Conservation (phyloP, 2,329 filamentous ascomycete species). For the Exophiala oligosperma region DNA sequence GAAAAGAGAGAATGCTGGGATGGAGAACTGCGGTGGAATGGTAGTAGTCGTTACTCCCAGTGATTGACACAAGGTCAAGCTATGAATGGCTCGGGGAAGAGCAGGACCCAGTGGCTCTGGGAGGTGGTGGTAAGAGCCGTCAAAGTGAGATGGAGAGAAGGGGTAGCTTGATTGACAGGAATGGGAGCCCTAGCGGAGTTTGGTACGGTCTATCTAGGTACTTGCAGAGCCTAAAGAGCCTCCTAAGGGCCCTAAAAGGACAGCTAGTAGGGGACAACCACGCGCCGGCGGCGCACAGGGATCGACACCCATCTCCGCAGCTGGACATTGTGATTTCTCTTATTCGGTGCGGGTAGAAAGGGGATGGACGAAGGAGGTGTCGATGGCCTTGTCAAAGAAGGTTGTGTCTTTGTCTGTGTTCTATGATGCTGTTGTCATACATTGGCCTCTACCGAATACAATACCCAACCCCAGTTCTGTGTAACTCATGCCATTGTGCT, state of each 20-base stretch:
- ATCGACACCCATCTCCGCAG: not conserved
- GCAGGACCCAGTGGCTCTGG: not conserved
- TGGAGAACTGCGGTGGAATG: slow-evolving; percentile 1
- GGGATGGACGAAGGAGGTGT: no score
- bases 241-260: not conserved
- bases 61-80: slow-evolving; percentile 1
- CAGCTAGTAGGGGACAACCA: not conserved
- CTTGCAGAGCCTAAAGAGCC: not conserved
- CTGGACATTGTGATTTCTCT: not conserved
- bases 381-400: no score
- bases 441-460: no score
- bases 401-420: no score
- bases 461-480: not conserved
- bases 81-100: slow-evolving; percentile 10
- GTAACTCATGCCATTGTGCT: not conserved
- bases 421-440: no score
- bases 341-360: not conserved
- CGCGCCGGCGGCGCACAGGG: not conserved
- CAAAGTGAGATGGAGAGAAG: not conserved
- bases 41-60: not conserved
- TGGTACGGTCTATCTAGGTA: not conserved
- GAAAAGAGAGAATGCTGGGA: not conserved
- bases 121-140: slow-evolving; percentile 2
- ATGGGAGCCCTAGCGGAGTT: not conserved
- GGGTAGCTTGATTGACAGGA: not conserved